phyloP scores from a whole-genome alignment of 2,329 filamentous ascomycete species.

The Davidsoniella australis region DNA sequence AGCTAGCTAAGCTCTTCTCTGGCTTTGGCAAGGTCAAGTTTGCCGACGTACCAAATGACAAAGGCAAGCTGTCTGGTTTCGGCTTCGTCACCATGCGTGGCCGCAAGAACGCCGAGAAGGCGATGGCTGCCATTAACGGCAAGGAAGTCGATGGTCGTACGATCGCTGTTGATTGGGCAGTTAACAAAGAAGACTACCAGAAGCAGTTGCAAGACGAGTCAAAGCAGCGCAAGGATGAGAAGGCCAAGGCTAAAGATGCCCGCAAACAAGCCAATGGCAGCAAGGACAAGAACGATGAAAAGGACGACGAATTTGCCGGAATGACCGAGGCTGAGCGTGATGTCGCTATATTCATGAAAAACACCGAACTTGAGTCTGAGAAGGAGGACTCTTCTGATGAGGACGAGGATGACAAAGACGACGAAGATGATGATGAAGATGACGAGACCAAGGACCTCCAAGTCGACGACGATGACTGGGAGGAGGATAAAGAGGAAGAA shows the following conservation, averaged over 20 bases:
- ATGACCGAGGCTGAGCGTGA: slow-evolving; percentile 25
- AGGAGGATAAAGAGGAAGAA: slow-evolving; percentile 30
- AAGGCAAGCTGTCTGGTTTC: slow-evolving; percentile 65
- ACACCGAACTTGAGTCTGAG: slow-evolving; percentile 39
- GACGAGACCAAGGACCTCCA: slow-evolving; percentile 18
- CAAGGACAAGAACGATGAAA: slow-evolving; percentile 25
- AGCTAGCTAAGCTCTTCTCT: slow-evolving; percentile 62
- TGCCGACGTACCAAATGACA: slow-evolving; percentile 65
- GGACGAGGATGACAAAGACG: slow-evolving; percentile 26
- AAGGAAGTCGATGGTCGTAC: slow-evolving; percentile 76
- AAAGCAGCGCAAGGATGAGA: slow-evolving; percentile 20
- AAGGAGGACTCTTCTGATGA: slow-evolving; percentile 28
- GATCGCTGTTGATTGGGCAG: slow-evolving; percentile 90
- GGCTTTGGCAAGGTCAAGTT: slow-evolving; percentile 87
- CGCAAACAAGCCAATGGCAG: slow-evolving; percentile 18
- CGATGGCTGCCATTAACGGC: slow-evolving; percentile 70
- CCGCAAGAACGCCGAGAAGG: slow-evolving; percentile 79
- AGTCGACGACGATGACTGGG: slow-evolving; percentile 23
- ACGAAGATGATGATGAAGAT: slow-evolving; percentile 26
- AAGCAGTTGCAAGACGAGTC: slow-evolving; percentile 30
- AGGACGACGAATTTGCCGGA: slow-evolving; percentile 13
- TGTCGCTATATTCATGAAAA: slow-evolving; percentile 37
- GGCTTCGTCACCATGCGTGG: slow-evolving; percentile 83
- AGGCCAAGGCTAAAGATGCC: slow-evolving; percentile 18
- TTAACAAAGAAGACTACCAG: slow-evolving; percentile 79